Evolutionary conservation across 805 yeast genomes (phyloP).

Genomic region (Metschnikowia kunwiensis): DNA sequence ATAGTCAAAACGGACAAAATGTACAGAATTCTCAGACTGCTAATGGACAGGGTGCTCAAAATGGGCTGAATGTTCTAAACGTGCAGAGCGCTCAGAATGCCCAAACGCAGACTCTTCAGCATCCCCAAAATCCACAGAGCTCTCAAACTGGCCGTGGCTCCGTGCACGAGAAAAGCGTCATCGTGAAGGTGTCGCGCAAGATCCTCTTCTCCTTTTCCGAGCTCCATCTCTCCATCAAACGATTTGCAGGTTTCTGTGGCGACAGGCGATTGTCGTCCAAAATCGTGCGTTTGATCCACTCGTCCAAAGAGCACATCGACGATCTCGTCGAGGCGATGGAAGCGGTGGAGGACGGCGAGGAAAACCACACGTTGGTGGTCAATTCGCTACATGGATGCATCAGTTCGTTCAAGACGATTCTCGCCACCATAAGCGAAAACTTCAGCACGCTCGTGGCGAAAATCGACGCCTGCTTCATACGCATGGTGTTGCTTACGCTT

Average conservation of each 20-base stretch:
- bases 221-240: conserved; percentile 55
- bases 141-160: too few species aligned
- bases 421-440: conserved; percentile 47
- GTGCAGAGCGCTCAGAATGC: background rate
- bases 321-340: conserved; percentile 56
- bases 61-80: background rate
- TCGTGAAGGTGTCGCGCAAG: conserved; percentile 54
- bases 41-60: too few species aligned
- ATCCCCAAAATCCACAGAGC: too few species aligned
- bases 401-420: conserved; percentile 50
- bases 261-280: conserved; percentile 54
- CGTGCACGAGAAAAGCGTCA: conserved; percentile 6
- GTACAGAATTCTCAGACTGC: too few species aligned
- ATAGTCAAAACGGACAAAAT: too few species aligned
- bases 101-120: background rate
- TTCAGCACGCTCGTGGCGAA: conserved; percentile 48
- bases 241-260: conserved; percentile 55
- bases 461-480: conserved; percentile 60
- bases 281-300: conserved; percentile 49
- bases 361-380: conserved; percentile 29
- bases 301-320: conserved; percentile 54
- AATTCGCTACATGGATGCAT: conserved; percentile 33
- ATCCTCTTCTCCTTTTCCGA: conserved; percentile 61
- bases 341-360: conserved; percentile 37
- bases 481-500: conserved; percentile 24